phyloP scores from a whole-genome alignment of 2,329 filamentous ascomycete genomes.

The Colletotrichum euphorbiae region DNA sequence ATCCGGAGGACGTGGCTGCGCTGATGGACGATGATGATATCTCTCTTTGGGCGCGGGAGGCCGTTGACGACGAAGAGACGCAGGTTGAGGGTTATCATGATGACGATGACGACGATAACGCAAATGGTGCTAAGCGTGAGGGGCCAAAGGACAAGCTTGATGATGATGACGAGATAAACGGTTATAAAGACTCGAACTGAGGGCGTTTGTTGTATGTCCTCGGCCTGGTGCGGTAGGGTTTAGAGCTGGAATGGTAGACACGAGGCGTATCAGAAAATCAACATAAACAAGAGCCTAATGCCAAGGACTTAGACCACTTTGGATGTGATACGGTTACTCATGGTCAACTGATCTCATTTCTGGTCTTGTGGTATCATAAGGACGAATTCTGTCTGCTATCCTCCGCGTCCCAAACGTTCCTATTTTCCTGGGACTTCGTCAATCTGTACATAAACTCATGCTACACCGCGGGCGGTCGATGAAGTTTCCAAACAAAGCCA shows the following conservation, averaged over 20 bases:
- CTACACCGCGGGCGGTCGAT: not conserved
- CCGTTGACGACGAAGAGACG: constrained; percentile 47
- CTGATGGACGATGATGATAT: constrained; percentile 71
- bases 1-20: constrained; percentile 63
- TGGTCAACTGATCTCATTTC: constrained; percentile 35
- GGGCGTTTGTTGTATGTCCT: not conserved
- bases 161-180: constrained; percentile 8
- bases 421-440: constrained; percentile 14
- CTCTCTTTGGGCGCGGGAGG: constrained; percentile 65
- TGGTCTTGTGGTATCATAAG: constrained; percentile 35
- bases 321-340: constrained; percentile 2
- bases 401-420: constrained; percentile 17
- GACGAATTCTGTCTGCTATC: constrained; percentile 35
- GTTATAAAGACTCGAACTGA: constrained; percentile 22
- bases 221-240: constrained; percentile 12
- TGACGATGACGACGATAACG: constrained; percentile 49
- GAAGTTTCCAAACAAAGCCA: not conserved
- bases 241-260: constrained; percentile 8
- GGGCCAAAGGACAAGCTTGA: constrained; percentile 10
- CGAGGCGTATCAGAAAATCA: not conserved
- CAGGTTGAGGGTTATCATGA: constrained; percentile 41
- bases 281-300: not conserved
- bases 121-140: constrained; percentile 26
- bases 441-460: constrained; percentile 25
- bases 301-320: not conserved